A percentile compares a stretch with the other conserved stretches of the same genome.
These are phyloP conservation scores for Trichoderma pleuroti DNA, from an alignment of 2,329 filamentous ascomycete species.

Conservation along the genomic window DNA sequence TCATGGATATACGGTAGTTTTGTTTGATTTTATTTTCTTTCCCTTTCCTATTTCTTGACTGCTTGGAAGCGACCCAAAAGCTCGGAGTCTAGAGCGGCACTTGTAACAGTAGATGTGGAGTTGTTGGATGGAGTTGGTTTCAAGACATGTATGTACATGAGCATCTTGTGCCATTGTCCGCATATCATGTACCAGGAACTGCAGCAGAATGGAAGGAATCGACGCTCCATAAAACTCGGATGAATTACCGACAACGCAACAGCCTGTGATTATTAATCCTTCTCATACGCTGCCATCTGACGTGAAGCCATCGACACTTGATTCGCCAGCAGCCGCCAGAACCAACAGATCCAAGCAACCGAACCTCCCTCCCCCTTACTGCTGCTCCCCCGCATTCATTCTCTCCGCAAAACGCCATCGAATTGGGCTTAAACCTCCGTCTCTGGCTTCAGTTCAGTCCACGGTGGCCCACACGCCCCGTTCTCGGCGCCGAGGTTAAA, in stretches of 20 bases:
- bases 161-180: neutral
- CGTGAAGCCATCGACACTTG: neutral
- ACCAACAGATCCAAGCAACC: neutral
- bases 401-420: neutral
- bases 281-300: neutral
- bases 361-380: neutral
- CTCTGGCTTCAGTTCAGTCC: neutral
- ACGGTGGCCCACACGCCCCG: neutral
- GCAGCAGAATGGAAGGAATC: neutral
- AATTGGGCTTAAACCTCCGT: neutral
- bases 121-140: neutral
- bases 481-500: constrained; percentile 1
- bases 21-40: neutral
- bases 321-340: neutral
- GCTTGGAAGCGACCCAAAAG: neutral
- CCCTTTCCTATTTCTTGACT: neutral
- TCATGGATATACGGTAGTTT: constrained; percentile 14
- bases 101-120: neutral
- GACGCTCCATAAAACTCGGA: neutral
- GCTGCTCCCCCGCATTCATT: neutral
- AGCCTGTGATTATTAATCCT: neutral
- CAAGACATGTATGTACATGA: neutral
- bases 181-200: neutral
- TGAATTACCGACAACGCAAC: neutral
- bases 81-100: neutral